Base-by-base conservation (phyloP, 1,139 yeast genomes). In the Wickerhamiella infanticola region DNA sequence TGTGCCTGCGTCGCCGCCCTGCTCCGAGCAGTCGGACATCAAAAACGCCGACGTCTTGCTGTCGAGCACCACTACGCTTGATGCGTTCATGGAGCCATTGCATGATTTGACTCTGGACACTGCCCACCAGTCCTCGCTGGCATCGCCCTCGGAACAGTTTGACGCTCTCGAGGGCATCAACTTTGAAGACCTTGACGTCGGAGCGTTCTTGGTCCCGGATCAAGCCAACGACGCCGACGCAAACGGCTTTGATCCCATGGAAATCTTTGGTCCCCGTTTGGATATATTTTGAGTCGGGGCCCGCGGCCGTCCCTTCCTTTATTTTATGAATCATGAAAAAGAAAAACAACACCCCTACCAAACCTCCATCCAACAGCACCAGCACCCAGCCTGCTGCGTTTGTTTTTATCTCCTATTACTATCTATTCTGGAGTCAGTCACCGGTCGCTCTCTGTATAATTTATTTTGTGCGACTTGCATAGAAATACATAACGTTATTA, bases 251-350 rank as follows among this genome's bases (percentile, higher is more conserved):
- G 56, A 56, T 33, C 56, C 57, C 24, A 45, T 58, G 44, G 60
- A 56, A 35, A 55, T 56, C 43, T 49, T 58, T 23, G 56, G 55
- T 3, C 56, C 58, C n/a, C 39, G 53, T 11, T 45, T 48, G 24
- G 55, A 54, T 43, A 50, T 52, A 23, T 55, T 54, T 44, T 54
- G 47, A 48, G 25, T 29, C 18, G 33, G 18, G 18, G 18, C 18
- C 18, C 18, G 18, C 18, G 18, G 18, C 18, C 18, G 18, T 18
- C 18, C 18, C 18, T 18, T 18, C 18, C 18, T 18, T 18, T 18
- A 18, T 18, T 18, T 18, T 18, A 18, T 18, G 18, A 18, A 18
- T 18, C 18, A 18, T 18, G 18, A 18, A 18, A 18, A 18, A 18
- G 18, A 18, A 18, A 18, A 18, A 18, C 18, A 18, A 18, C 18